Conservation (phyloP, 2,329 filamentous ascomycete genomes). For the Aplosporella prunicola region DNA sequence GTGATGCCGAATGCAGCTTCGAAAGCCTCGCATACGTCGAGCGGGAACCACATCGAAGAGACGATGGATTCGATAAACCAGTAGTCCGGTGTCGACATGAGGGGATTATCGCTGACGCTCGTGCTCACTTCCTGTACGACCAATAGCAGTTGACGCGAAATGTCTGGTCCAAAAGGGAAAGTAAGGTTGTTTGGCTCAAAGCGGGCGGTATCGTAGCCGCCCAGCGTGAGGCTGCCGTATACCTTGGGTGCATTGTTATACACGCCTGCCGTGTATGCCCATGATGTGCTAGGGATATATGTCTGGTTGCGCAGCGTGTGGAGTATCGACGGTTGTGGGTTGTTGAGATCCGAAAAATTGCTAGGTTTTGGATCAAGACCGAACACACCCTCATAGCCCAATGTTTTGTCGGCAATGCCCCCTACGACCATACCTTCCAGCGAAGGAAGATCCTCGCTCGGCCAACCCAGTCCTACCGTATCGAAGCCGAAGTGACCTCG, state of each 20-base stretch:
- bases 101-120: conserved; percentile 22
- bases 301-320: conserved; percentile 19
- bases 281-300: conserved; percentile 28
- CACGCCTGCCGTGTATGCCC: conserved; percentile 34
- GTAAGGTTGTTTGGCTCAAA: conserved; percentile 20
- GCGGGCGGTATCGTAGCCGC: conserved; percentile 29
- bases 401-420: conserved; percentile 24
- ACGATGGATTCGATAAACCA: conserved; percentile 30
- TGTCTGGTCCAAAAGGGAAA: conserved; percentile 21
- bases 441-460: conserved; percentile 16
- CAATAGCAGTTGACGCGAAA: conserved; percentile 21
- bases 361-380: conserved; percentile 27
- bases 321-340: conserved; percentile 24
- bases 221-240: conserved; percentile 27
- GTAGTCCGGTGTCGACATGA: conserved; percentile 20
- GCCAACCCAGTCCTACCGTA: conserved; percentile 23
- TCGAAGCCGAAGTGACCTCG: conserved; percentile 28
- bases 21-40: conserved; percentile 24
- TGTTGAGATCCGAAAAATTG: conserved; percentile 31
- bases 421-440: conserved; percentile 28
- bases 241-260: conserved; percentile 20
- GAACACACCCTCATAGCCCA: conserved; percentile 28
- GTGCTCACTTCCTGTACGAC: conserved; percentile 19
- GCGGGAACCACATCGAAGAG: conserved; percentile 33
- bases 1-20: conserved; percentile 28